phyloP scores from a whole-genome alignment of 2,329 filamentous ascomycete species.

The Curvularia hawaiiensis region DNA sequence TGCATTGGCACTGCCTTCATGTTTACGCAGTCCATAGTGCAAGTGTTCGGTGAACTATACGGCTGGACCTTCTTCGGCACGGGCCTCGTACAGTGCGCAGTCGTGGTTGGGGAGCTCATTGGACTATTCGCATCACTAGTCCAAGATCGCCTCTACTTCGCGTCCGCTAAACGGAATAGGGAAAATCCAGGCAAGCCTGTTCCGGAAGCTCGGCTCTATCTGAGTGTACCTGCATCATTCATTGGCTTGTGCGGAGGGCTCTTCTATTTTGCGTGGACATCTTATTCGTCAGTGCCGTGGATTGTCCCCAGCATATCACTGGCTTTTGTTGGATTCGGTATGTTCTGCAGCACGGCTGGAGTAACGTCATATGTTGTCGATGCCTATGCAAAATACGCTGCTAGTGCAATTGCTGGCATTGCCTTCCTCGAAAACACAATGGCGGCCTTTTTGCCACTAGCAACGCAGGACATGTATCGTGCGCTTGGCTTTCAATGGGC shows the following conservation, averaged over 20 bases:
- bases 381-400: constrained; percentile 57
- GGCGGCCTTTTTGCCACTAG: constrained; percentile 55
- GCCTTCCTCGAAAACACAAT: constrained; percentile 57
- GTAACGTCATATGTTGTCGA: constrained; percentile 58
- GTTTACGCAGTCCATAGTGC: constrained; percentile 56
- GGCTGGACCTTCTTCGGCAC: constrained; percentile 49
- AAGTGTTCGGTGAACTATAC: constrained; percentile 51
- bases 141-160: constrained; percentile 50
- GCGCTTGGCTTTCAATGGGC: constrained; percentile 57
- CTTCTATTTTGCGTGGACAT: constrained; percentile 59
- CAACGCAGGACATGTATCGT: constrained; percentile 55
- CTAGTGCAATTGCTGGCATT: constrained; percentile 55
- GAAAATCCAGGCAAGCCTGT: constrained; percentile 49
- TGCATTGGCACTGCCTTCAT: constrained; percentile 55
- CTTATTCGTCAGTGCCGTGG: constrained; percentile 52
- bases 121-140: constrained; percentile 47
- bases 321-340: constrained; percentile 56
- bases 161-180: constrained; percentile 46
- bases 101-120: constrained; percentile 54
- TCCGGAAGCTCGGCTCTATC: constrained; percentile 54
- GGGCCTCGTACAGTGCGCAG: constrained; percentile 53
- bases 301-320: constrained; percentile 55
- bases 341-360: constrained; percentile 53
- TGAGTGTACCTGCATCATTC: constrained; percentile 52
- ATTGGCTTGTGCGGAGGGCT: constrained; percentile 55